phyloP scores from a whole-genome alignment of 495 filamentous ascomycete genomes.

The Penicillium paxilli region DNA sequence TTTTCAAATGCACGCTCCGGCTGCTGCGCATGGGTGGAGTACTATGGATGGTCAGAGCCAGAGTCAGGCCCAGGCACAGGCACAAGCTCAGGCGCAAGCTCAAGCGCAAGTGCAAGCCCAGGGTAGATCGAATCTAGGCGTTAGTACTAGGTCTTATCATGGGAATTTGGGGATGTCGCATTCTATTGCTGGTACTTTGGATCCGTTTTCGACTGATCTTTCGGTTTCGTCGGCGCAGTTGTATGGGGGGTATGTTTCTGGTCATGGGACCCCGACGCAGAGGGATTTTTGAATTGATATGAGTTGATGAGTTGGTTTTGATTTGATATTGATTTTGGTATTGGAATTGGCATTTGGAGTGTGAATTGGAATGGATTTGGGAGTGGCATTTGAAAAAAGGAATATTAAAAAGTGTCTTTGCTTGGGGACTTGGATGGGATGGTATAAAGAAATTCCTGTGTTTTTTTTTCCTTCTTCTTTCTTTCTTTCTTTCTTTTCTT shows the following conservation, averaged over 20 bases:
- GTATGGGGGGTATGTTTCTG: slow-evolving; percentile 29
- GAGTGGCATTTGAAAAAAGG: background rate
- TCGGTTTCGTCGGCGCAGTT: slow-evolving; percentile 34
- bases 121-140: no score
- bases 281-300: slow-evolving; percentile 24
- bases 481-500: no score
- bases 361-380: background rate
- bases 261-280: slow-evolving; percentile 29
- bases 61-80: slow-evolving; percentile 15
- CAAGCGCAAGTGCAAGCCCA: no score
- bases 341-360: background rate
- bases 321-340: background rate
- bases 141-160: slow-evolving; percentile 30
- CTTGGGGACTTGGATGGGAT: background rate
- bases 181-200: slow-evolving; percentile 29
- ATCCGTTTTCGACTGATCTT: slow-evolving; percentile 34
- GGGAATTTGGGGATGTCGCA: slow-evolving; percentile 25
- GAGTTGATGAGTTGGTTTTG: no score
- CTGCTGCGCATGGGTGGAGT: background rate
- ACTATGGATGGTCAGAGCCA: slow-evolving; percentile 30
- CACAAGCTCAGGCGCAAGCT: no score
- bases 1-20: slow-evolving; percentile 29
- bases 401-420: background rate
- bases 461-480: no score
- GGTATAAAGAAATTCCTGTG: no score